Conservation (phyloP, 805 yeast genomes). For the Maudiozyma barnettii region DNA sequence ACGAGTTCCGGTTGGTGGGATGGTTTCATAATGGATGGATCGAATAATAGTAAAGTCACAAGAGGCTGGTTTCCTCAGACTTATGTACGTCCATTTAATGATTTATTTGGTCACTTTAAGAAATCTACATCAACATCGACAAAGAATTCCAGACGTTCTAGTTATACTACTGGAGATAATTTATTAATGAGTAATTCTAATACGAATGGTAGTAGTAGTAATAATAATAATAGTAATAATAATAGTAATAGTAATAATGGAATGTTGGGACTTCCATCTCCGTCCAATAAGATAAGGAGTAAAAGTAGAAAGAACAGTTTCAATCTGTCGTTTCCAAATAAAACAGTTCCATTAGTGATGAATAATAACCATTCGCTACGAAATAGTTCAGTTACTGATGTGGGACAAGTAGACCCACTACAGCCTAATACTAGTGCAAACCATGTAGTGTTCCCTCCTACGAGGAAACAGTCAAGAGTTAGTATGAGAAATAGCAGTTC, state of each 20-base stretch:
- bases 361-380: neutral
- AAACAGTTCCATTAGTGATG: neutral
- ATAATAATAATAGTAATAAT: conserved; percentile 1
- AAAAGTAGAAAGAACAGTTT: conserved; percentile 8
- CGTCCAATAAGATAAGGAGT: conserved; percentile 1
- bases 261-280: conserved; percentile 1
- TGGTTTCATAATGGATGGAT: conserved; percentile 39
- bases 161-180: conserved; percentile 13
- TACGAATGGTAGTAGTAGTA: neutral
- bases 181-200: neutral
- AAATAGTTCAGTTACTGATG: neutral
- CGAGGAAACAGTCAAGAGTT: neutral
- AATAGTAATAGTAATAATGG: conserved; percentile 5
- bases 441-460: neutral
- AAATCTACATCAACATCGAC: neutral
- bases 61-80: conserved; percentile 85
- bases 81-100: conserved; percentile 27
- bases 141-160: conserved; percentile 8
- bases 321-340: neutral
- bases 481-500: neutral
- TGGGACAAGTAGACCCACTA: conserved; percentile 7
- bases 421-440: neutral
- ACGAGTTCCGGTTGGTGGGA: conserved; percentile 81
- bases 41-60: conserved; percentile 25
- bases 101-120: neutral